Base-by-base conservation (phyloP, 1,284 basidiomycete species). In the Trametes hirsuta region DNA sequence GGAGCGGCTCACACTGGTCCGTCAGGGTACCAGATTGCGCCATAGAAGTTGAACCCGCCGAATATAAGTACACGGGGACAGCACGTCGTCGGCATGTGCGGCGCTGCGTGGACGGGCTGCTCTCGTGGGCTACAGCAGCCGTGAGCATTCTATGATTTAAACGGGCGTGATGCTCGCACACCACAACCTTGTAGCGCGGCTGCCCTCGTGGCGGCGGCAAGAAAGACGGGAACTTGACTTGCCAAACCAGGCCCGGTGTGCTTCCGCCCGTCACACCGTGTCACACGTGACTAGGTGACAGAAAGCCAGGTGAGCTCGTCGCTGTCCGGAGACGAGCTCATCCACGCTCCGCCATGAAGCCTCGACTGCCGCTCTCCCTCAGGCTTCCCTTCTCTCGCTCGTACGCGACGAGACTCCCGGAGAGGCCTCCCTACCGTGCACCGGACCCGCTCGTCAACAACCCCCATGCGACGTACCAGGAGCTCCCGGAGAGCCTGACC, bases 361-460 rank as follows among this genome's bases (percentile, higher is more conserved):
- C 64, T 35, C 66, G 65, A 55, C 61, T 69, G 49, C 58, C 66
- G 10, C 45, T 65, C 37, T 53, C 62, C 35, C 24, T 52, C 34
- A 58, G 60, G 60, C 47, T 61, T 37, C 53, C 50, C 36, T 53
- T 60, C 45, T 46, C 59, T 24, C 72, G 72, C 50, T 58, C 68
- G 14, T 82, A 81, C 54, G 79, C 80, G 12, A 81, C 81, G 0
- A 78, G 81, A 22, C 74, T 81, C 21, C 76, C 82, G 24, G 74
- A 80, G 67, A 74, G 74, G 44, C 90, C 90, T 3, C 85, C 87
- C 6, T 81, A 83, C 53, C 82, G 83, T 52, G 79, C 83, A 22
- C 81, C 82, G 12, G 89, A 93, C 69, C 90, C 91, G 14, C 78
- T 93, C 47, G 62, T 75, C 49, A 82, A 81, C 73, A 83, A 81